Conservation (phyloP, 2,329 filamentous ascomycete species). For the Cladosporium sp. region DNA sequence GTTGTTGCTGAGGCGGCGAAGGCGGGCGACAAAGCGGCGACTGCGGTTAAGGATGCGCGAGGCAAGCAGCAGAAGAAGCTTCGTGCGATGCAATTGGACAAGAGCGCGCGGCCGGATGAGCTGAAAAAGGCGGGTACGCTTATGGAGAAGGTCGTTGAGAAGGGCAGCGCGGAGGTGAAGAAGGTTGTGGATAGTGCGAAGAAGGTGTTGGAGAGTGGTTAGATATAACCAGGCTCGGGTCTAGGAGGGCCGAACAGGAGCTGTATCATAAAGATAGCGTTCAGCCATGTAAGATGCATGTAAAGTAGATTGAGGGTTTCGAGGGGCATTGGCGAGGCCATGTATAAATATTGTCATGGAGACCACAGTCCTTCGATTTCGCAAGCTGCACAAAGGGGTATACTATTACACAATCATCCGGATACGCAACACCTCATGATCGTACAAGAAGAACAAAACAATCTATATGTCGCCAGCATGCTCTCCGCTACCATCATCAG, state of each 20-base stretch:
- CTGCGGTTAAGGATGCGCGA: slow-evolving; percentile 38
- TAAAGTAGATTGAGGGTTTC: too few species aligned
- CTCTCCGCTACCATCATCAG: slow-evolving; percentile 49
- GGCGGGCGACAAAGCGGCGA: slow-evolving; percentile 38
- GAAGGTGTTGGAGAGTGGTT: slow-evolving; percentile 37
- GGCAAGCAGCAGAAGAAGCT: slow-evolving; percentile 45
- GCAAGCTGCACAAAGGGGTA: too few species aligned
- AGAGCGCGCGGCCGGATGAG: slow-evolving; percentile 42
- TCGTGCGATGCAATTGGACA: slow-evolving; percentile 37
- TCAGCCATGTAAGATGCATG: too few species aligned
- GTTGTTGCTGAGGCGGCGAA: slow-evolving; percentile 27
- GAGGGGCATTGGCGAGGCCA: too few species aligned
- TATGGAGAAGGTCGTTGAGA: slow-evolving; percentile 49
- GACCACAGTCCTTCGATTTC: too few species aligned
- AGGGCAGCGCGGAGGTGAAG: slow-evolving; percentile 43
- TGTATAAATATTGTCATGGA: too few species aligned
- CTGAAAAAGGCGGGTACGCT: slow-evolving; percentile 41
- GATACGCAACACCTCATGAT: too few species aligned
- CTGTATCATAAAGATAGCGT: too few species aligned
- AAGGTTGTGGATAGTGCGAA: slow-evolving; percentile 43
- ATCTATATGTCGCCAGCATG: neutral
- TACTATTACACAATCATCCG: neutral
- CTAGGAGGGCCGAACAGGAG: too few species aligned
- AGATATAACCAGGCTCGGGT: neutral
- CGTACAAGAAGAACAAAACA: too few species aligned